These are phyloP conservation scores for Leccinellum luteum DNA, from an alignment of 768 basidiomycete genomes.

Conservation along the genomic window DNA sequence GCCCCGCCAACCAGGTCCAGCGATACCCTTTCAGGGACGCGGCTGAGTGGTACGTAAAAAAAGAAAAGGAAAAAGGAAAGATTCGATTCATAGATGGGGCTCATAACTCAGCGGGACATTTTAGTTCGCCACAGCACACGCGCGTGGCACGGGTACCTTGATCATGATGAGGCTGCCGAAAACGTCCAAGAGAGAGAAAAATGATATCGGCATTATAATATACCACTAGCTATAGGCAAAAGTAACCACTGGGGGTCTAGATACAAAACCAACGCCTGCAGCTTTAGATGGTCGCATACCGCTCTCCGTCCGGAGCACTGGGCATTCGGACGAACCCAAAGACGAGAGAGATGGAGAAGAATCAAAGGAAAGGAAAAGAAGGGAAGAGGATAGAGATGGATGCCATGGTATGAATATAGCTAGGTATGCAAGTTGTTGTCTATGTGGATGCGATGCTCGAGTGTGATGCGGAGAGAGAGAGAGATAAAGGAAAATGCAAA, in stretches of 20 bases:
- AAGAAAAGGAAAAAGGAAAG: neutral
- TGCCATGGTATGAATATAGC: slow-evolving; percentile 37
- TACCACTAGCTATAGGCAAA: slow-evolving; percentile 13
- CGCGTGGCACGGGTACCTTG: slow-evolving; percentile 5
- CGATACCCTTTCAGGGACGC: neutral
- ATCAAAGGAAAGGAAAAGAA: neutral
- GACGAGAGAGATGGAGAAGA: slow-evolving; percentile 9
- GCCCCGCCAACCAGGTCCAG: neutral
- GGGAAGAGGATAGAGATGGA: slow-evolving; percentile 17
- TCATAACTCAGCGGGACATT: neutral
- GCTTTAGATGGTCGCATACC: slow-evolving; percentile 3
- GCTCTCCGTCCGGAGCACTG: slow-evolving; percentile 15
- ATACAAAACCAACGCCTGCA: slow-evolving; percentile 20
- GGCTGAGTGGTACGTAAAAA: neutral
- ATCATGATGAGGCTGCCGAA: neutral
- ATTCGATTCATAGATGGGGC: neutral
- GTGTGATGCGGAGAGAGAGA: slow-evolving; percentile 13
- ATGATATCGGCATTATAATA: slow-evolving; percentile 21
- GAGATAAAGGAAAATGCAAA: slow-evolving; percentile 7
- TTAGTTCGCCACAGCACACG: neutral
- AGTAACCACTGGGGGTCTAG: slow-evolving; percentile 6
- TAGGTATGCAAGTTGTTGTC: slow-evolving; percentile 33
- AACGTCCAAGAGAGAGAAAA: neutral
- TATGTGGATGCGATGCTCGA: slow-evolving; percentile 27
- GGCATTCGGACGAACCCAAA: slow-evolving; percentile 17